Evolutionary conservation across 257 asterid species (phyloP), one percentile per base, ranked within the genome.

Genomic region (Petunia axillaris): DNA sequence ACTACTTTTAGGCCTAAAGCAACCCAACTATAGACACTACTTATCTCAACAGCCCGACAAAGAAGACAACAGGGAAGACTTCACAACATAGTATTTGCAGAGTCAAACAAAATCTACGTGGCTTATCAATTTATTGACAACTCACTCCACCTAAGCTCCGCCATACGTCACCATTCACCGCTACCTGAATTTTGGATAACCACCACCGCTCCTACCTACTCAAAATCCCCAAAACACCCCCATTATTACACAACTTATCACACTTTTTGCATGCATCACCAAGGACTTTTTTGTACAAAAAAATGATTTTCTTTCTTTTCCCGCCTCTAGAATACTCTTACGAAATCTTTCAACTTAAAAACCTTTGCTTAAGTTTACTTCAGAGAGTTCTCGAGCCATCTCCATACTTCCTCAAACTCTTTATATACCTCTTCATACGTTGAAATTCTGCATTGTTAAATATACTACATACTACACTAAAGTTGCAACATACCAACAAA

Each of bases 221-320:
- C 1, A 35, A 8, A 4, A 14, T 81, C 8, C 70, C 85, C 81
- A 16, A 70, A 13, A 25, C 59, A 16, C 78, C 53, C 79, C 83
- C 60, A 55, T 1, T 25, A 44, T 64, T 41, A 10, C 70, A 66
- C 38, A 6, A 64, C 64, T 1, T 43, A 59, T 16, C 70, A 66
- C 38, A 6, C 53, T 66, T 1, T 43, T 70, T 16, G 9, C n/a
- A 36, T 44, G 14, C 4, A 8, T 64, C 63, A 25, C 8, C 43
- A 6, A 60, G 84, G 86, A n/a, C 82, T 68, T 25, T 43, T 59
- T 64, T 4, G 86, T 83, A 46, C 25, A 52, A 25, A 25, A 25
- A 25, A 25, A 25, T 25, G 25, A 25, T 25, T 25, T 25, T n/a
- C n/a, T 25, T 25, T 25, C 25, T 25, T 73, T 11, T 50, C 46